Evolutionary conservation across 192 early-diverging fungal species (phyloP).

Genomic region (Paraglomus brasilianum): DNA sequence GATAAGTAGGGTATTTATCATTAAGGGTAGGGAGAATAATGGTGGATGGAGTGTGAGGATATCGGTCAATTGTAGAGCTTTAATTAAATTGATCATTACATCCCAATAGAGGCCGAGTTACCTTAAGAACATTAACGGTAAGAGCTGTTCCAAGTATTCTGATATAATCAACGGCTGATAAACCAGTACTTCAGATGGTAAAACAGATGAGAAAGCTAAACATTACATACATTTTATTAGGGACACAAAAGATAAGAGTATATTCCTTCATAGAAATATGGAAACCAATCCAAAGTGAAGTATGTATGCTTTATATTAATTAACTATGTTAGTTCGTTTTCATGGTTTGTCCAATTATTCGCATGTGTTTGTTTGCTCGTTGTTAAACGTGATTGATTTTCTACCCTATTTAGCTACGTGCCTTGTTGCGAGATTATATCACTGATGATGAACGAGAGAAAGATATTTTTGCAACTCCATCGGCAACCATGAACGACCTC

Average conservation of each 20-base stretch:
- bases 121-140: slow-evolving; percentile 5
- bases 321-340: neutral
- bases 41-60: neutral
- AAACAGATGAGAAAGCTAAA: neutral
- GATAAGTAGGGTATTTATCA: slow-evolving; percentile 24
- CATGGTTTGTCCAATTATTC: neutral
- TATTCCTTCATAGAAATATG: slow-evolving; percentile 47
- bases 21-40: neutral
- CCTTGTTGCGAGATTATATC: slow-evolving; percentile 46
- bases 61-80: neutral
- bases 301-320: slow-evolving; percentile 13
- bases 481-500: slow-evolving; percentile 35
- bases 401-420: slow-evolving; percentile 34
- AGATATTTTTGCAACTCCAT: slow-evolving; percentile 23
- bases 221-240: slow-evolving; percentile 21
- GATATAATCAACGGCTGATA: neutral
- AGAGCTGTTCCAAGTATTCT: neutral
- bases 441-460: slow-evolving; percentile 40
- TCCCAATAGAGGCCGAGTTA: slow-evolving; percentile 22
- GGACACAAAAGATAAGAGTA: slow-evolving; percentile 27
- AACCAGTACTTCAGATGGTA: neutral
- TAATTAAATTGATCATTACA: neutral
- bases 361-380: neutral
- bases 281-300: slow-evolving; percentile 43
- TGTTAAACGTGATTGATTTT: neutral